Evolutionary conservation across 1,139 yeast species (phyloP), one percentile per base, ranked within the genome.

Genomic region (Nakaseomyces uthaithaninus): DNA sequence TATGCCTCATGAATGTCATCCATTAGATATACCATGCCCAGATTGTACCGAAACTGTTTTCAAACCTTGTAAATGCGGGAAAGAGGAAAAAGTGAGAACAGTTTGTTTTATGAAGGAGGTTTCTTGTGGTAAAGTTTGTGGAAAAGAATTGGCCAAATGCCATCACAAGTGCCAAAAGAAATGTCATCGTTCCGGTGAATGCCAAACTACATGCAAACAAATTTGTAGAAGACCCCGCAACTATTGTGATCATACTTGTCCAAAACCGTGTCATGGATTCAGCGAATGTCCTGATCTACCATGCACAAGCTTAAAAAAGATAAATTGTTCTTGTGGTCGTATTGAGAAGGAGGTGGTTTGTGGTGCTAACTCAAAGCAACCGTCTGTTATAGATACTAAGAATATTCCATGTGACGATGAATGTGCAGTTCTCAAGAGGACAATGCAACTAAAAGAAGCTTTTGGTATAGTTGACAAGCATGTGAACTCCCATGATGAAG

Each of bases 1-100:
- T 11, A 83, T 80, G 54, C 69, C 72, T 15, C 97, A 87, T 55
- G 66, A 69, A 33, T 87, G 97, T 55, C 97, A 87, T 56, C 74
- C 67, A 15, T 79, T 77, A 49, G 66, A 67, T 33, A 68, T 64
- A 4, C 53, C 63, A 2, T 87, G 97, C 59, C 94, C 94, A 0
- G 78, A 76, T 46, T 87, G 97, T 62, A 84, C 94, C 1, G 68
- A 67, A 23, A 59, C 77, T 11, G 82, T 83, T 7, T 67, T 72
- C 22, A 80, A 75, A 52, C 53, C 52, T 15, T 87, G 97, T 58
- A 73, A 75, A 48, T 87, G 97, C 67, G 89, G 89, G 4, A 70
- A 72, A 46, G 65, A 65, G 19, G 64, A 65, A 8, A 46, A 49
- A 16, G 69, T 84, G 19, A 72, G 76, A 35, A 82, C 84, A 20